These are phyloP conservation scores for Pyrrhoderma lamaoense DNA, from an alignment of 1,284 basidiomycete species.

Conservation along the genomic window DNA sequence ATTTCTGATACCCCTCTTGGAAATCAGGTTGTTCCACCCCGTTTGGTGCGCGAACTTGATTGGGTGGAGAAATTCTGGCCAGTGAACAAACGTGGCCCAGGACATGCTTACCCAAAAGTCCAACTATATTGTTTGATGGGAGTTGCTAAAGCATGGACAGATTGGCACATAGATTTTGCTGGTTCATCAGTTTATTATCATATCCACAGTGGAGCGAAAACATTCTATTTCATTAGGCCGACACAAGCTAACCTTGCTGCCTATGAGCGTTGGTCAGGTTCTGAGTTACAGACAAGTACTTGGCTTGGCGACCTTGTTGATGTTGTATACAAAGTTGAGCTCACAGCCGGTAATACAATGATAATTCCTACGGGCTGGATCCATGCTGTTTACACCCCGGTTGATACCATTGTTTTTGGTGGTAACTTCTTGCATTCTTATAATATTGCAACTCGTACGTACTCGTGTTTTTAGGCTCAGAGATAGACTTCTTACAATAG, in stretches of 20 bases:
- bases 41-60: constrained; percentile 82
- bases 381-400: constrained; percentile 91
- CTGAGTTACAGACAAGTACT: constrained; percentile 76
- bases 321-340: constrained; percentile 78
- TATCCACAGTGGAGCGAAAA: constrained; percentile 77
- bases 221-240: constrained; percentile 93
- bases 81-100: constrained; percentile 60
- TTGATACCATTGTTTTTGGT: constrained; percentile 91
- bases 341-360: constrained; percentile 88
- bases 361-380: constrained; percentile 97
- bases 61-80: constrained; percentile 99
- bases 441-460: constrained; percentile 65
- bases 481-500: constrained; percentile 4
- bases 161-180: constrained; percentile 96
- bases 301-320: constrained; percentile 93
- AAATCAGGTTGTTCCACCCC: constrained; percentile 74
- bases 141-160: constrained; percentile 83
- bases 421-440: constrained; percentile 95
- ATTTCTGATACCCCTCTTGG: constrained; percentile 73
- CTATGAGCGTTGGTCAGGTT: constrained; percentile 86
- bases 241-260: constrained; percentile 84
- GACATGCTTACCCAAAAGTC: constrained; percentile 84
- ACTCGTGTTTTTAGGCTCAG: constrained; percentile 1
- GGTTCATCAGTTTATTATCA: constrained; percentile 95
- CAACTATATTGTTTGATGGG: constrained; percentile 96